phyloP scores from a whole-genome alignment of 495 filamentous ascomycete genomes.

The Bathelium albidoporum region DNA sequence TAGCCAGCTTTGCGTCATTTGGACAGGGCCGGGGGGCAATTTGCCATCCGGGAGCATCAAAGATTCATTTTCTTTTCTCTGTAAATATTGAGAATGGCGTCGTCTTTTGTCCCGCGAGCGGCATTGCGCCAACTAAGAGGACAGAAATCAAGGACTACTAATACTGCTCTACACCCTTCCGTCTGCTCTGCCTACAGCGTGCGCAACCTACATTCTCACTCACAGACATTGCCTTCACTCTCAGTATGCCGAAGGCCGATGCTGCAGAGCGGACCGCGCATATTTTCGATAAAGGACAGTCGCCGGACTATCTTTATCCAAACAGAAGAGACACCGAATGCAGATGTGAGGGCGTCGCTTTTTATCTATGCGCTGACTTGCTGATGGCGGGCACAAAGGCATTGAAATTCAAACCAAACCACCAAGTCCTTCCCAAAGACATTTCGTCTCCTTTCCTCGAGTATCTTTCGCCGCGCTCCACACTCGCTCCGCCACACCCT shows the following conservation, averaged over 20 bases:
- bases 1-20: constrained; percentile 2
- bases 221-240: not conserved
- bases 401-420: constrained; percentile 90
- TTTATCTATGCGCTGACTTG: not conserved
- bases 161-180: not conserved
- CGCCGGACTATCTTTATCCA: constrained; percentile 88
- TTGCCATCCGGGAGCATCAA: not conserved
- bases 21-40: not conserved
- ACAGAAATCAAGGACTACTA: not conserved
- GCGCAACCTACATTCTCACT: not conserved
- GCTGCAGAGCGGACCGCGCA: not conserved
- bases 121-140: not conserved
- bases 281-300: not conserved
- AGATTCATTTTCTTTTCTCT: not conserved
- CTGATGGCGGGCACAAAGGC: constrained; percentile 33
- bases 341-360: constrained; percentile 47
- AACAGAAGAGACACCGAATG: constrained; percentile 86
- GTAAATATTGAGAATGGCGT: not conserved
- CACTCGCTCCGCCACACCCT: constrained; percentile 77
- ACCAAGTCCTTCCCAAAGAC: constrained; percentile 62
- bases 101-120: not conserved
- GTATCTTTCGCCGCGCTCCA: constrained; percentile 79
- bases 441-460: constrained; percentile 73
- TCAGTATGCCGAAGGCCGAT: not conserved
- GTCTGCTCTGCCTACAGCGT: not conserved